Base-by-base conservation (phyloP, 306 rosid species). In the Herpetospermum pedunculosum region DNA sequence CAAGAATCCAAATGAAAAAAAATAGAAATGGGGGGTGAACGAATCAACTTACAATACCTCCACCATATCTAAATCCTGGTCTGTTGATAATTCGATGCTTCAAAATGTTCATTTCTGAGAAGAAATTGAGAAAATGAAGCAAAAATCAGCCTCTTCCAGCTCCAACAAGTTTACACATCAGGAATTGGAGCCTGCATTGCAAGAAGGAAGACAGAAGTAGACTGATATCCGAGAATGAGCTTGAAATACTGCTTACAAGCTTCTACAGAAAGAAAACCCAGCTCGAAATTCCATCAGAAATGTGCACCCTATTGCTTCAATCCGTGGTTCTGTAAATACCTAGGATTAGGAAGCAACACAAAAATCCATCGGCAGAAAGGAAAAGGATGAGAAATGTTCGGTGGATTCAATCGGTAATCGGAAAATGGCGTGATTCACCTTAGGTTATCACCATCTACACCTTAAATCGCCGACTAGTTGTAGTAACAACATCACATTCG, bases 11-110 rank as follows among this genome's bases (percentile, higher is more conserved):
- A n/a, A n/a, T n/a, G n/a, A n/a, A n/a, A n/a, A n/a, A n/a, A n/a
- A n/a, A n/a, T n/a, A n/a, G n/a, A n/a, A n/a, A n/a, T n/a, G n/a
- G n/a, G n/a, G n/a, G n/a, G n/a, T n/a, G n/a, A n/a, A n/a, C n/a
- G n/a, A n/a, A n/a, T n/a, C n/a, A n/a, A 50, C 57, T 57, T 47
- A 21, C 70, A 58, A 76, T 85, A 90, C 98, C 96, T 81, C 80
- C 80, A 57, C 48, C 75, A 67, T 75, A 77, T 81, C 77, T 82
- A 30, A 81, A 65, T 50, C 55, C 40, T 48, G 12, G 79, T 69
- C 76, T 76, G 63, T 60, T 9, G 18, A 38, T 75, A 59, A 75
- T 54, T 1, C 84, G 72, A 44, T 64, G 81, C 88, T 76, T 87
- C 67, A 88, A 79, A 70, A 47, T 53, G 77, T 77, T 80, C 97